phyloP scores from a whole-genome alignment of 805 yeast genomes.

The Nakazawaea laoshanensis region DNA sequence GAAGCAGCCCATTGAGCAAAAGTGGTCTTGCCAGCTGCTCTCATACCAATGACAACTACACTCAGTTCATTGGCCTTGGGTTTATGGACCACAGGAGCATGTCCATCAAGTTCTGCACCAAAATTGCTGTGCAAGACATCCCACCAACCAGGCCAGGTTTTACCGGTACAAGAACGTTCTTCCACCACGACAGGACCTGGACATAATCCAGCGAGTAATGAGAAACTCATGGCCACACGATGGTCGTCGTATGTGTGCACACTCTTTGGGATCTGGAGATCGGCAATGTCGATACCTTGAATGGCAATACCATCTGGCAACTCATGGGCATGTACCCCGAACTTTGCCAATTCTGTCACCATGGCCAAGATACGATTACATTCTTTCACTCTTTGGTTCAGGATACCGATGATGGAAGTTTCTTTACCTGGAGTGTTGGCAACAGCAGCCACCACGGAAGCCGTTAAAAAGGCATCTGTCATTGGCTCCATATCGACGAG shows the following conservation, averaged over 20 bases:
- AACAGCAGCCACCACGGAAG: constrained; percentile 94
- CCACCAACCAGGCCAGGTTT: constrained; percentile 99
- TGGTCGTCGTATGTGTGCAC: constrained; percentile 87
- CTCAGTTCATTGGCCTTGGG: constrained; percentile 33
- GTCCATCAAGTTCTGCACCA: constrained; percentile 62
- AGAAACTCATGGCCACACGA: constrained; percentile 96
- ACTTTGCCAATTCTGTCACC: constrained; percentile 81
- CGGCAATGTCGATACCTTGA: constrained; percentile 50
- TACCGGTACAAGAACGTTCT: constrained; percentile 89
- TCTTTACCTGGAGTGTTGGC: constrained; percentile 49
- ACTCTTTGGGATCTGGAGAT: constrained; percentile 46
- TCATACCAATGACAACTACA: constrained; percentile 87
- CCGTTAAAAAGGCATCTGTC: constrained; percentile 98
- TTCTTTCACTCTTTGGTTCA: constrained; percentile 96
- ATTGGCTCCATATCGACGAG: constrained; percentile 97
- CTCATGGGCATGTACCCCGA: constrained; percentile 81
- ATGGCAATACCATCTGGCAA: constrained; percentile 89
- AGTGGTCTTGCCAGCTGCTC: constrained; percentile 95
- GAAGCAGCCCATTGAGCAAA: constrained; percentile 73
- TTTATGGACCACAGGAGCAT: constrained; percentile 36
- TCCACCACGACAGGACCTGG: constrained; percentile 57
- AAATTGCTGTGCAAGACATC: constrained; percentile 71
- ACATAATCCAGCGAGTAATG: constrained; percentile 70
- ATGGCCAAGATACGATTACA: constrained; percentile 95
- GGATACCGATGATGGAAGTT: constrained; percentile 89